Evolutionary conservation across 257 asterid genomes (phyloP), one percentile per base, ranked within the genome.

Genomic region (Buddleja alternifolia): DNA sequence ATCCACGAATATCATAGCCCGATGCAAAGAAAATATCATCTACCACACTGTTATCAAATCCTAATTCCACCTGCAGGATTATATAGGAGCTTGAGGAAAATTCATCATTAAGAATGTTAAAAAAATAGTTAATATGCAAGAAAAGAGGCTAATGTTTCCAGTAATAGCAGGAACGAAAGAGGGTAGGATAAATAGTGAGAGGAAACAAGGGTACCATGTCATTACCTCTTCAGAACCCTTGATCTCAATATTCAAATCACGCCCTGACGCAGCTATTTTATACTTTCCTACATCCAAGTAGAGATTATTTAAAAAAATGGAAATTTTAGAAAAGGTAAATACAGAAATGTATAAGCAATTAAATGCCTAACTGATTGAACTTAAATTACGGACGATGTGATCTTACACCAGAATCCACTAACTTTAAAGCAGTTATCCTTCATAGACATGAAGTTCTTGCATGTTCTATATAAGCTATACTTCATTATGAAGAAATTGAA

Each of bases 1-100:
- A 65, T 70, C 97, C 98, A 61, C 83, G 88, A 71, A 90, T 88
- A 78, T 88, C 95, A 72, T 88, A 90, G 63, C 97, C 97, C 46
- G 91, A 79, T 69, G 83, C 84, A 76, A 81, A 88, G 82, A 93
- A 93, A 62, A 85, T 78, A 74, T 86, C 94, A 71, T 84, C 87
- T 52, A 84, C 86, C 77, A 82, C 66, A 37, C 81, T 78, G 41
- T 88, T 90, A 71, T 82, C 83, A 72, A 90, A 93, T 47, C 91
- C 93, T 71, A 93, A 56, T 66, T 85, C 94, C 68, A 90, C 90
- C 96, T 93, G 93, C 90, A 84, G 32, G 55, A 67, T 63, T 51
- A 70, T 21, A 80, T 20, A 47, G 63, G 53, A 63, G 60, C 58
- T 36, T 37, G 32, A 71, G 29, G 71, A 24, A 50, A 24, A 16